phyloP scores from a whole-genome alignment of 805 yeast genomes.

The Saccharomycopsis sp. region DNA sequence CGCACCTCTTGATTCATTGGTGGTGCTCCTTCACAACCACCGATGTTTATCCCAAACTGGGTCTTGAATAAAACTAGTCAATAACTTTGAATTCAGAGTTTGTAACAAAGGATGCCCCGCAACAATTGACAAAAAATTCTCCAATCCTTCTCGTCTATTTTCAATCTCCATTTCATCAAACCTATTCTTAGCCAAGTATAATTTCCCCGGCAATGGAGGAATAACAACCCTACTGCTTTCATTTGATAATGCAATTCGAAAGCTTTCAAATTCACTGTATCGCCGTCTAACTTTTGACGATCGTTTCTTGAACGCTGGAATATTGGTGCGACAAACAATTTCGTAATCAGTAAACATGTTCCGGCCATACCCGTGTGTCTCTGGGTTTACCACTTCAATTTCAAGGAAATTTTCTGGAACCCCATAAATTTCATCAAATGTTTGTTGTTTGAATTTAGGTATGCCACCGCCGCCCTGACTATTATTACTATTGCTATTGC shows the following conservation, averaged over 20 bases:
- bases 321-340: conserved; percentile 79
- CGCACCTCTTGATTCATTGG: too few species aligned
- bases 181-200: conserved; percentile 55
- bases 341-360: conserved; percentile 89
- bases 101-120: conserved; percentile 93
- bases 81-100: conserved; percentile 63
- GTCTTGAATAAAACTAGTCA: conserved; percentile 81
- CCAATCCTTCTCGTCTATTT: conserved; percentile 74
- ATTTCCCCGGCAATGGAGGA: conserved; percentile 90
- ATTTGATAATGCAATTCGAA: conserved; percentile 62
- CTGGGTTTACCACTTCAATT: conserved; percentile 77
- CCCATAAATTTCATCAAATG: conserved; percentile 79
- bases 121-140: conserved; percentile 67
- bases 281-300: conserved; percentile 70
- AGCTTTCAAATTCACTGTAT: conserved; percentile 82
- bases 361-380: conserved; percentile 62
- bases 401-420: conserved; percentile 93
- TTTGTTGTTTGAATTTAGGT: conserved; percentile 45
- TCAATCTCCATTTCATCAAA: conserved; percentile 81
- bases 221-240: conserved; percentile 77
- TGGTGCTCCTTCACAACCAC: too few species aligned
- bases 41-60: conserved; percentile 59
- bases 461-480: conserved; percentile 6
- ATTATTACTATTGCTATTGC: not conserved
- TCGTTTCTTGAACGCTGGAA: conserved; percentile 73